Evolutionary conservation across 768 basidiomycete species (phyloP).

Genomic region (Lactarius evosmus): DNA sequence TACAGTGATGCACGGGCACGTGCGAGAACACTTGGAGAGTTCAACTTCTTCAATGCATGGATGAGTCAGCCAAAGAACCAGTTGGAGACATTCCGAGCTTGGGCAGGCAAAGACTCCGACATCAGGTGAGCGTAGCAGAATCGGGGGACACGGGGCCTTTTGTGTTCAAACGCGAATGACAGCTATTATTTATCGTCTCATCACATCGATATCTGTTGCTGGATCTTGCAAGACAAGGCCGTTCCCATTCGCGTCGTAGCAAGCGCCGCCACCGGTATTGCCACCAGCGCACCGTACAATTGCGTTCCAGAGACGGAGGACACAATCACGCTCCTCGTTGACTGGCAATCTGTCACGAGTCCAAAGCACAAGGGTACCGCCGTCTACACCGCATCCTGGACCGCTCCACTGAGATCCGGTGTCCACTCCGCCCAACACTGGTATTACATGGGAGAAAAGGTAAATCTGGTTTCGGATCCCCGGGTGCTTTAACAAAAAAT

Average conservation of each 20-base stretch:
- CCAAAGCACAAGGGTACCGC: slow-evolving; percentile 77
- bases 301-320: slow-evolving; percentile 87
- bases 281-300: slow-evolving; percentile 84
- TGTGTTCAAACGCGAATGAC: slow-evolving; percentile 1
- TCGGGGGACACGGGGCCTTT: neutral
- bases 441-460: slow-evolving; percentile 95
- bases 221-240: slow-evolving; percentile 76
- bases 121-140: slow-evolving; percentile 55
- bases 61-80: slow-evolving; percentile 98
- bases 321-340: slow-evolving; percentile 91
- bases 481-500: neutral
- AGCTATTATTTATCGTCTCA: slow-evolving; percentile 95
- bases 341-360: slow-evolving; percentile 84
- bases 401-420: slow-evolving; percentile 86
- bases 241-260: slow-evolving; percentile 84
- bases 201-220: slow-evolving; percentile 87
- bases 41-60: slow-evolving; percentile 96
- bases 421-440: slow-evolving; percentile 88
- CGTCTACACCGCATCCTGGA: slow-evolving; percentile 94
- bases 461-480: slow-evolving; percentile 29
- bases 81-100: slow-evolving; percentile 89
- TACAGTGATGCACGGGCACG: slow-evolving; percentile 88
- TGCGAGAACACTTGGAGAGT: slow-evolving; percentile 75
- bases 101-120: slow-evolving; percentile 94
- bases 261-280: slow-evolving; percentile 87